Conservation (phyloP, 75 land plant genomes). For the Sequoia sempervirens region DNA sequence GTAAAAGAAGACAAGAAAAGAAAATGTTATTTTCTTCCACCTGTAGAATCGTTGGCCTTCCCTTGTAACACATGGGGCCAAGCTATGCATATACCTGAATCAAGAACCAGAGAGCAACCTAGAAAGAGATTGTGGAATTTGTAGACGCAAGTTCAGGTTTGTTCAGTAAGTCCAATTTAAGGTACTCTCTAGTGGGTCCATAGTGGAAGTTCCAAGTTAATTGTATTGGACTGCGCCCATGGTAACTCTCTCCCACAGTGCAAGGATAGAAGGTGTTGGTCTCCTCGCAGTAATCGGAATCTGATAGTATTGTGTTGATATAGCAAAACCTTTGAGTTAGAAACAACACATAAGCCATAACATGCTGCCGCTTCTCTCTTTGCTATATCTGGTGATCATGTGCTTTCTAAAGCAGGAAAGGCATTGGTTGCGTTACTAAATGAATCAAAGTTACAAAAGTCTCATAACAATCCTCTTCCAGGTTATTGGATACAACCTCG, state of each 20-base stretch:
- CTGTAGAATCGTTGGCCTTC: no score
- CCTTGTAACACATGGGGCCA: no score
- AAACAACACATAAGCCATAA: background rate
- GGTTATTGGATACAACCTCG: background rate
- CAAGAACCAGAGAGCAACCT: slow-evolving; percentile 70
- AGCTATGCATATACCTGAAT: no score
- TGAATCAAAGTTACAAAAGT: slow-evolving; percentile 11
- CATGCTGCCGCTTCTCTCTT: slow-evolving; percentile 19
- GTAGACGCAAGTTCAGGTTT: slow-evolving; percentile 50
- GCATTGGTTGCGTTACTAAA: background rate
- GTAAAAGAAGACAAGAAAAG: no score
- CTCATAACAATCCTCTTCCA: background rate
- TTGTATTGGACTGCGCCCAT: background rate
- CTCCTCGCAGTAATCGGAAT: background rate
- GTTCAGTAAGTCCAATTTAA: slow-evolving; percentile 27
- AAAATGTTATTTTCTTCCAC: no score
- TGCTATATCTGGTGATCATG: background rate
- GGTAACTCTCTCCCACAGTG: background rate
- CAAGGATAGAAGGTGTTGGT: background rate
- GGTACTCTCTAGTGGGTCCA: slow-evolving; percentile 26
- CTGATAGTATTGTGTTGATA: background rate
- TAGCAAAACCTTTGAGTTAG: background rate
- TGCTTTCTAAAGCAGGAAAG: slow-evolving; percentile 8
- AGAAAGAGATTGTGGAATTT: slow-evolving; percentile 39
- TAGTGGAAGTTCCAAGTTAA: slow-evolving; percentile 48